A percentile compares a stretch with the other conserved stretches of the same genome.
phyloP scores from a whole-genome alignment of 2,329 filamentous ascomycete genomes.

The Magnaporthiopsis poae region DNA sequence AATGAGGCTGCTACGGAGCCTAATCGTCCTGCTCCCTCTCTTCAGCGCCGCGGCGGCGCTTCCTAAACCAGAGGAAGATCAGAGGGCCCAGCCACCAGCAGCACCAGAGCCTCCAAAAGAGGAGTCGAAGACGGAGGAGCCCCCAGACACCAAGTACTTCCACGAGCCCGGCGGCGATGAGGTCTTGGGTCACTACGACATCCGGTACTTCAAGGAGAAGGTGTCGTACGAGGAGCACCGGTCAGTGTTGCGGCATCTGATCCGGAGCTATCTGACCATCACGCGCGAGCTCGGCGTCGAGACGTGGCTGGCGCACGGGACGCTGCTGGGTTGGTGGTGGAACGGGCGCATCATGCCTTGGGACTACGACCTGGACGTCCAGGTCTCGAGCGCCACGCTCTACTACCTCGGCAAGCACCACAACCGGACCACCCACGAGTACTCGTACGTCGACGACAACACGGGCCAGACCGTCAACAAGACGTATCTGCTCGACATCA shows the following conservation, averaged over 20 bases:
- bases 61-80: constrained; percentile 2
- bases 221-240: constrained; percentile 58
- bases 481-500: constrained; percentile 66
- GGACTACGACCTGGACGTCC: constrained; percentile 78
- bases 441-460: constrained; percentile 35
- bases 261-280: constrained; percentile 62
- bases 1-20: constrained; percentile 4
- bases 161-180: constrained; percentile 52
- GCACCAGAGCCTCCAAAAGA: not conserved
- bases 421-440: constrained; percentile 60
- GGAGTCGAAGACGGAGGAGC: constrained; percentile 3
- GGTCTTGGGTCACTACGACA: constrained; percentile 63
- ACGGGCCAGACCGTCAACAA: constrained; percentile 28
- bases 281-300: constrained; percentile 57
- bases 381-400: constrained; percentile 60
- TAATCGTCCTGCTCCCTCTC: not conserved
- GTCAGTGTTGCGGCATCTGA: constrained; percentile 57
- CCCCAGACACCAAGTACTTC: constrained; percentile 48
- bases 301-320: constrained; percentile 81
- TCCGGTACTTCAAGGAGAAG: constrained; percentile 54
- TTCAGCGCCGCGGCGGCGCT: constrained; percentile 1
- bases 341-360: constrained; percentile 68
- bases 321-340: constrained; percentile 83
- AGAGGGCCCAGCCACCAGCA: not conserved
- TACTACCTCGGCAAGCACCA: constrained; percentile 52